Percentiles rank a stretch among this genome's conserved stretches.
These are phyloP conservation scores for Sordariomycetes sp. DNA, from an alignment of 2,329 filamentous ascomycete species.

Conservation along the genomic window DNA sequence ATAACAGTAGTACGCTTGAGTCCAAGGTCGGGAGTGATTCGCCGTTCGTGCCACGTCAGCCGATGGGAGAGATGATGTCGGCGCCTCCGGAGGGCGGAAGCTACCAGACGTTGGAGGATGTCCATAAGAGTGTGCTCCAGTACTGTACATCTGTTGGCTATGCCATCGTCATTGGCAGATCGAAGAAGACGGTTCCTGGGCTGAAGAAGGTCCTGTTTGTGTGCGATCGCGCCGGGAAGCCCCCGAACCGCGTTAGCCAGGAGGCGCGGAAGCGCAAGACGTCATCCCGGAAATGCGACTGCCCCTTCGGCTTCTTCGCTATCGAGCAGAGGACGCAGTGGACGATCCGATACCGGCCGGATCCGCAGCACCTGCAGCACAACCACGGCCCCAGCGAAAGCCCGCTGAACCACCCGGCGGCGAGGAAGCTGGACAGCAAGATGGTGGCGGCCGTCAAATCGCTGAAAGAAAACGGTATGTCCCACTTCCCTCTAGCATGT, in stretches of 20 bases:
- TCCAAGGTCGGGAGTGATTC: slow-evolving; percentile 33
- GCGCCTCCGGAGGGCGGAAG: slow-evolving; percentile 50
- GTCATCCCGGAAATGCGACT: slow-evolving; percentile 56
- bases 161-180: slow-evolving; percentile 54
- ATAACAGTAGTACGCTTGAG: slow-evolving; percentile 27
- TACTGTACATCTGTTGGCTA: slow-evolving; percentile 56
- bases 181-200: slow-evolving; percentile 54
- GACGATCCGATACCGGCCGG: slow-evolving; percentile 51
- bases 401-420: slow-evolving; percentile 51
- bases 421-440: slow-evolving; percentile 51
- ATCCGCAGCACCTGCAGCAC: slow-evolving; percentile 42
- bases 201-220: slow-evolving; percentile 56
- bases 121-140: slow-evolving; percentile 49
- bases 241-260: slow-evolving; percentile 46
- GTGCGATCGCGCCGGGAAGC: slow-evolving; percentile 51
- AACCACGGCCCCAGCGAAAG: slow-evolving; percentile 56
- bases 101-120: slow-evolving; percentile 49
- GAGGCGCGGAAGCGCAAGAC: slow-evolving; percentile 53
- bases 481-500: slow-evolving; percentile 2
- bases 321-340: slow-evolving; percentile 55
- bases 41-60: slow-evolving; percentile 37
- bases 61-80: slow-evolving; percentile 47
- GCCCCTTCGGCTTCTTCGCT: slow-evolving; percentile 57
- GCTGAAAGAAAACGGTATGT: slow-evolving; percentile 51
- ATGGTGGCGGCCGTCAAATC: slow-evolving; percentile 56